phyloP scores from a whole-genome alignment of 805 yeast genomes.

The Wickerhamiella dianesei region DNA sequence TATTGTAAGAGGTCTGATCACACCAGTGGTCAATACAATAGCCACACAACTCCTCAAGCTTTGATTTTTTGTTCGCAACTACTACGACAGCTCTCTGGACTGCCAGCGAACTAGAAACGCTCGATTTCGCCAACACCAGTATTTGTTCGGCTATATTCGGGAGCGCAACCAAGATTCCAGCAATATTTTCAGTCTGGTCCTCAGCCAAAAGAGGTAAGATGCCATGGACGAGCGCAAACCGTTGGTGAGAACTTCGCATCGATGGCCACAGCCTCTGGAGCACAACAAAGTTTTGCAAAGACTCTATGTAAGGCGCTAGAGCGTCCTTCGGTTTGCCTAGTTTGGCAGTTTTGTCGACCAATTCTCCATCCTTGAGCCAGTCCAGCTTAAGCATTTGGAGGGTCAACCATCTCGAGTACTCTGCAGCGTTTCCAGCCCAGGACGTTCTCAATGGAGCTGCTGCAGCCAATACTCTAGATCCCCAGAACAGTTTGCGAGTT shows the following conservation, averaged over 20 bases:
- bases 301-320: constrained; percentile 5
- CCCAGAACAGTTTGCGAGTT: constrained; percentile 7
- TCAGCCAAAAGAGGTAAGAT: constrained; percentile 4
- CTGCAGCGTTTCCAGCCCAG: constrained; percentile 14
- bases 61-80: constrained; percentile 3
- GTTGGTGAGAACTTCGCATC: constrained; percentile 12
- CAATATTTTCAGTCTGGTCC: constrained; percentile 7
- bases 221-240: constrained; percentile 11
- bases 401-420: constrained; percentile 18
- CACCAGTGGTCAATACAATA: constrained; percentile 27
- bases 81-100: constrained; percentile 17
- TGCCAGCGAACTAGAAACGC: background rate
- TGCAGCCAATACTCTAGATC: constrained; percentile 11
- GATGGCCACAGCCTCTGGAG: background rate
- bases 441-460: constrained; percentile 1
- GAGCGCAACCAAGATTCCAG: constrained; percentile 12
- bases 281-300: constrained; percentile 1
- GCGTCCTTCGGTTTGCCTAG: constrained; percentile 17
- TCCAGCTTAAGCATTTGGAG: constrained; percentile 7
- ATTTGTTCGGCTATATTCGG: constrained; percentile 5
- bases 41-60: constrained; percentile 2
- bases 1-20: constrained; percentile 26
- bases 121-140: constrained; percentile 2
- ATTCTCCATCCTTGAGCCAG: constrained; percentile 3
- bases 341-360: constrained; percentile 17